These are phyloP conservation scores for Aschersonia sp. DNA, from an alignment of 2,329 filamentous ascomycete genomes.

Conservation along the genomic window DNA sequence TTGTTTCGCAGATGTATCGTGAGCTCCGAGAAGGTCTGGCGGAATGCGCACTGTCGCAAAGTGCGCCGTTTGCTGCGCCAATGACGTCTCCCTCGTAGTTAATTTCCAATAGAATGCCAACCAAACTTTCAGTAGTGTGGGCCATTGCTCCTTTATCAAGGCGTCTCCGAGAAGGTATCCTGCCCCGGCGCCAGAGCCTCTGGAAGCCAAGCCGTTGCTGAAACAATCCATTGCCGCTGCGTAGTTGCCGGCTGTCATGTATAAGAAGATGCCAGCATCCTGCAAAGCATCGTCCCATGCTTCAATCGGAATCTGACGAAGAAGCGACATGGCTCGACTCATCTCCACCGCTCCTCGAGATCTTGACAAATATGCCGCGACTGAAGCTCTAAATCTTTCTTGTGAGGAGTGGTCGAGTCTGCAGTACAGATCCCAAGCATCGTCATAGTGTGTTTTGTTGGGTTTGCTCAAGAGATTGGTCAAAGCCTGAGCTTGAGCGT, in stretches of 20 bases:
- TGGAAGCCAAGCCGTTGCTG: constrained; percentile 17
- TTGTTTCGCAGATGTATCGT: background rate
- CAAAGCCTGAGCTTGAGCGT: background rate
- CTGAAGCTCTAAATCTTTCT: constrained; percentile 12
- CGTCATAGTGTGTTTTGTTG: constrained; percentile 18
- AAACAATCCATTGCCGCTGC: constrained; percentile 25
- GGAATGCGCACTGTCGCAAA: no score
- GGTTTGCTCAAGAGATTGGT: constrained; percentile 11
- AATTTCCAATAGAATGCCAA: background rate
- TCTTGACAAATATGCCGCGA: constrained; percentile 27
- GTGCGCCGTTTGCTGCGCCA: no score
- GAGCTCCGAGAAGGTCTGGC: no score
- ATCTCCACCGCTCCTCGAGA: constrained; percentile 29
- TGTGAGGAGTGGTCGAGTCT: constrained; percentile 18
- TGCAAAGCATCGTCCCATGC: constrained; percentile 27
- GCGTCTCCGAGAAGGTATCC: constrained; percentile 28
- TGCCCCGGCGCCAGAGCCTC: constrained; percentile 22
- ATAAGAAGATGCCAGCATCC: constrained; percentile 24
- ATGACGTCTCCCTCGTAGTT: no score
- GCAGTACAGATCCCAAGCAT: constrained; percentile 28
- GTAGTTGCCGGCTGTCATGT: constrained; percentile 24
- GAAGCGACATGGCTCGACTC: constrained; percentile 29
- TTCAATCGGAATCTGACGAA: constrained; percentile 19
- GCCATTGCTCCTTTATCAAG: constrained; percentile 22
- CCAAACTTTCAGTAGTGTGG: constrained; percentile 21